Conservation (phyloP, 2,329 filamentous ascomycete genomes). For the Phialocephala subalpina region DNA sequence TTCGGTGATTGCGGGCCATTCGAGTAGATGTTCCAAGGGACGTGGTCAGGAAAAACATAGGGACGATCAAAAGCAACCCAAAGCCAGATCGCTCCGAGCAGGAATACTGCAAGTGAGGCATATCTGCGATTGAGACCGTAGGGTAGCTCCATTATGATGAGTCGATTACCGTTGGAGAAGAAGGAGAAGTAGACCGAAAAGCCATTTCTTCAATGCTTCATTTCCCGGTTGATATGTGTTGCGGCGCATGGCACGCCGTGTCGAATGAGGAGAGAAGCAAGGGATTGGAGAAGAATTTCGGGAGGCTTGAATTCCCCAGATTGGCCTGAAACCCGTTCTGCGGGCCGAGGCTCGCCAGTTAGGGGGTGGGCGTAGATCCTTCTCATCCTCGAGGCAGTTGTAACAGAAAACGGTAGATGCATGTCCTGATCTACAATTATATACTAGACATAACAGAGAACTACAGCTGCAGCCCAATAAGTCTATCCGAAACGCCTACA, state of each 20-base stretch:
- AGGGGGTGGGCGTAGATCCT: background rate
- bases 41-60: conserved; percentile 30
- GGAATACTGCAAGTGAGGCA: conserved; percentile 23
- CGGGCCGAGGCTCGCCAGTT: background rate
- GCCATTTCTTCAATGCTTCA: background rate
- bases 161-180: background rate
- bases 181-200: background rate
- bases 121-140: conserved; percentile 34
- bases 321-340: background rate
- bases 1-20: conserved; percentile 27
- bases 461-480: background rate
- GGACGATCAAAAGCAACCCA: conserved; percentile 36
- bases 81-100: conserved; percentile 31
- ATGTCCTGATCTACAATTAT: conserved; percentile 7
- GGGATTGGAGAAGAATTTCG: background rate
- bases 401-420: background rate
- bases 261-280: background rate
- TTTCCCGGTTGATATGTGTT: conserved; percentile 2
- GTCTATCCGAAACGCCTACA: conserved; percentile 9
- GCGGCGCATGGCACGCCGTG: background rate
- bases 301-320: conserved; percentile 1
- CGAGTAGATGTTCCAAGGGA: conserved; percentile 35
- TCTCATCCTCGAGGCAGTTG: background rate
- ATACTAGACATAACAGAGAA: background rate
- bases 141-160: conserved; percentile 21